phyloP scores from a whole-genome alignment of 2,329 filamentous ascomycete species.

The Microdochium trichocladiopsis region DNA sequence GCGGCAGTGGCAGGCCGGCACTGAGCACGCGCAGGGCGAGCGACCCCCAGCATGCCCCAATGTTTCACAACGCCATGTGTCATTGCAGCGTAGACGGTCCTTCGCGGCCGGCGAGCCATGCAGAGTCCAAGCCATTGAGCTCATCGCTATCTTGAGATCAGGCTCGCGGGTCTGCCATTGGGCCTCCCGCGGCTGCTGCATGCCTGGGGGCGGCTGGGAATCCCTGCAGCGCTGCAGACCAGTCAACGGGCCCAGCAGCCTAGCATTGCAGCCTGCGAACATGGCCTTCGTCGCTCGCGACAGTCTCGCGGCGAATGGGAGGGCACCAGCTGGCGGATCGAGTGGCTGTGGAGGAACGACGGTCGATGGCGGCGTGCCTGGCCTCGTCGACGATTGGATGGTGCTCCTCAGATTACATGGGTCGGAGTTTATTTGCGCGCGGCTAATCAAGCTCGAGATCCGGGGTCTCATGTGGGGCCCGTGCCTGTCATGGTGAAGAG shows the following conservation, averaged over 20 bases:
- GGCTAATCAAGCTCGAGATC: background rate
- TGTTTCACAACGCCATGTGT: background rate
- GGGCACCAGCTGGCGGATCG: background rate
- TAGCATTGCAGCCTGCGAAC: background rate
- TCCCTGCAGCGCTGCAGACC: background rate
- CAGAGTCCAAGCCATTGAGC: background rate
- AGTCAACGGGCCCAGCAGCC: background rate
- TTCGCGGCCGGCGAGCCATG: background rate
- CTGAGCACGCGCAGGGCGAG: background rate
- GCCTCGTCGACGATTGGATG: background rate
- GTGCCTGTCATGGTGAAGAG: background rate
- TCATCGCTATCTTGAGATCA: background rate
- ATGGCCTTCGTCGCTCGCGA: background rate
- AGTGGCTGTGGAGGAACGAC: background rate
- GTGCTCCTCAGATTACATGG: background rate
- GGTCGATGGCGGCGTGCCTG: background rate
- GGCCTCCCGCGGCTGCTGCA: background rate
- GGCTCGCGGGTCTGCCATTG: background rate
- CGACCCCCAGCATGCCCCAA: background rate
- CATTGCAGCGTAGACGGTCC: background rate
- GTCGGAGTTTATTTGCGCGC: background rate
- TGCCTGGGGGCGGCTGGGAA: background rate
- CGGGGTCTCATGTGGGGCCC: background rate
- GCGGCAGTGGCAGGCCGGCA: background rate
- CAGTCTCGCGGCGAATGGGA: background rate